phyloP scores from a whole-genome alignment of 2,329 filamentous ascomycete genomes.

The Hansfordia pulvinata region DNA sequence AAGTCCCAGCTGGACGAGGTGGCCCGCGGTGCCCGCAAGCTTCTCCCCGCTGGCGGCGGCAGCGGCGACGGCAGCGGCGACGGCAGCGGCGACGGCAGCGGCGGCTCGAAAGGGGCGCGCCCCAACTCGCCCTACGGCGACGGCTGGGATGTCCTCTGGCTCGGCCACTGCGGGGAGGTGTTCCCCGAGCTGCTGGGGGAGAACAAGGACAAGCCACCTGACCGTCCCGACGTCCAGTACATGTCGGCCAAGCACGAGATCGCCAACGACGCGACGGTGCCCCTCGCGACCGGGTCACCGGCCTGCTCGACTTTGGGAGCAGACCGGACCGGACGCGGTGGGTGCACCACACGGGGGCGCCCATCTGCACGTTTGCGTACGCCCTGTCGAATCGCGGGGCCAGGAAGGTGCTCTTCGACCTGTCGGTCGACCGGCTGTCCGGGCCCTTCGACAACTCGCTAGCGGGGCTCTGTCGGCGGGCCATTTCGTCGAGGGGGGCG shows the following conservation, averaged over 20 bases:
- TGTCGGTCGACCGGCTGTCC: constrained; percentile 18
- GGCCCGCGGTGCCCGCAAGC: constrained; percentile 8
- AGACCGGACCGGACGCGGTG: constrained; percentile 20
- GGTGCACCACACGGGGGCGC: constrained; percentile 19
- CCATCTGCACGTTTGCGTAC: constrained; percentile 24
- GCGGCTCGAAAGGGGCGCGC: constrained; percentile 3
- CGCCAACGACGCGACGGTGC: constrained; percentile 13
- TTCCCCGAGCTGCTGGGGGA: constrained; percentile 15
- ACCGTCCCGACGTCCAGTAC: constrained; percentile 5
- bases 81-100: constrained; percentile 4
- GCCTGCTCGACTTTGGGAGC: constrained; percentile 11
- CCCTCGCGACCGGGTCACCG: constrained; percentile 12
- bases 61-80: constrained; percentile 3
- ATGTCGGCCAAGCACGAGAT: too few relatives aligned
- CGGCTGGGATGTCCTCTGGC: constrained; percentile 38
- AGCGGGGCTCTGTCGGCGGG: constrained; percentile 21
- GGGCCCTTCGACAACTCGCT: constrained; percentile 21
- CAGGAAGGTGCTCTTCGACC: constrained; percentile 18
- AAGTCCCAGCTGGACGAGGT: constrained; percentile 16
- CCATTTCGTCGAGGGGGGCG: too few relatives aligned
- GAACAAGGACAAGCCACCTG: constrained; percentile 6
- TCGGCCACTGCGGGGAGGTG: constrained; percentile 31
- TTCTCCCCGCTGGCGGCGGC: constrained; percentile 5
- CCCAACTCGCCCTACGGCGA: constrained; percentile 33
- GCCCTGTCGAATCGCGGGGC: constrained; percentile 19